phyloP scores from a whole-genome alignment of 2,329 filamentous ascomycete genomes.

The Cercospora sp. region DNA sequence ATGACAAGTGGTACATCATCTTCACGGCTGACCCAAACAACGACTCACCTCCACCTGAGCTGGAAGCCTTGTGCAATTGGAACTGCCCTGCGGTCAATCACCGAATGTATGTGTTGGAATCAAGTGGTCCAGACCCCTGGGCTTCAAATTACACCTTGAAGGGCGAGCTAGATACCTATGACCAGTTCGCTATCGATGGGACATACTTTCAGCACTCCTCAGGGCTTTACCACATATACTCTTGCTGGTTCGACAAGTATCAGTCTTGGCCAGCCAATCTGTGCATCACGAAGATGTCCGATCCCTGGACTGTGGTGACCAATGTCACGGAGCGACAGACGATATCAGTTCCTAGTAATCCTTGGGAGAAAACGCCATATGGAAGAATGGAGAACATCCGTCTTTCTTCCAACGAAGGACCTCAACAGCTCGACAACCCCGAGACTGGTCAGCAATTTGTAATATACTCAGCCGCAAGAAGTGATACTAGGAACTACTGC shows the following conservation, averaged over 20 bases:
- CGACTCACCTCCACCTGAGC: constrained; percentile 49
- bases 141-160: constrained; percentile 48
- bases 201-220: constrained; percentile 52
- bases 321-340: constrained; percentile 51
- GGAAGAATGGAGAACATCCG: constrained; percentile 49
- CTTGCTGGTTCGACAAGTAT: constrained; percentile 47
- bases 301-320: constrained; percentile 51
- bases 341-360: constrained; percentile 49
- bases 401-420: constrained; percentile 53
- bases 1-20: constrained; percentile 53
- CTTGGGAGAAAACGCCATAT: constrained; percentile 56
- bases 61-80: constrained; percentile 52
- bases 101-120: constrained; percentile 54
- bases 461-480: constrained; percentile 52
- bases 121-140: constrained; percentile 48
- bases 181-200: constrained; percentile 57
- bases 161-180: constrained; percentile 51
- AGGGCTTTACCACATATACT: constrained; percentile 46
- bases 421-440: constrained; percentile 52
- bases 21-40: constrained; percentile 53
- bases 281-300: constrained; percentile 52
- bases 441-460: constrained; percentile 51
- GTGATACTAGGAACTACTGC: constrained; percentile 57
- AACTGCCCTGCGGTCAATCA: constrained; percentile 53
- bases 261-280: constrained; percentile 55